These are phyloP conservation scores for Lipomyces oligophaga DNA, from an alignment of 805 yeast species.

Conservation along the genomic window DNA sequence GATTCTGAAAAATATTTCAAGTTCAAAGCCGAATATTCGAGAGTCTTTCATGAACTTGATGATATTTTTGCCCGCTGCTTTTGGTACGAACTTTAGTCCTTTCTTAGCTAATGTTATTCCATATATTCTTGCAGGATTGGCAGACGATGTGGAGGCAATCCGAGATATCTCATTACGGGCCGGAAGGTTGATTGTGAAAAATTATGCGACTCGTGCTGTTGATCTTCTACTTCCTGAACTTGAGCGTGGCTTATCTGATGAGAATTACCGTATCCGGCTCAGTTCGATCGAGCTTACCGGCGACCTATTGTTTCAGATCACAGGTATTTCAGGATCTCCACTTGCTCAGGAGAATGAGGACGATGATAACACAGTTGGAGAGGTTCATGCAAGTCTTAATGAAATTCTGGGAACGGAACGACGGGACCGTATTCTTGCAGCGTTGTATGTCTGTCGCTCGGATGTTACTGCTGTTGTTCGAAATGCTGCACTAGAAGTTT, in stretches of 20 bases:
- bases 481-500: constrained; percentile 83
- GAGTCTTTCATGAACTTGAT: constrained; percentile 91
- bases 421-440: constrained; percentile 77
- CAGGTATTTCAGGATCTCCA: constrained; percentile 74
- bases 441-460: constrained; percentile 90
- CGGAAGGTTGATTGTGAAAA: constrained; percentile 85
- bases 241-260: constrained; percentile 81
- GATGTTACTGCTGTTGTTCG: constrained; percentile 86
- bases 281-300: constrained; percentile 95
- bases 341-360: constrained; percentile 44
- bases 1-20: constrained; percentile 66
- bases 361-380: constrained; percentile 37
- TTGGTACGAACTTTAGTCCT: constrained; percentile 87
- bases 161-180: constrained; percentile 88
- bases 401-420: constrained; percentile 83
- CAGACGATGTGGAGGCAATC: constrained; percentile 81
- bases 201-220: constrained; percentile 84
- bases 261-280: constrained; percentile 78
- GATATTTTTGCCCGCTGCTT: constrained; percentile 87
- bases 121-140: constrained; percentile 86
- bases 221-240: constrained; percentile 91
- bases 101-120: constrained; percentile 81
- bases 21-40: constrained; percentile 66
- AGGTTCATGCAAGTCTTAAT: constrained; percentile 59
- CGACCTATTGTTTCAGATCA: constrained; percentile 86